Percentiles rank a stretch among this genome's conserved stretches.
phyloP scores from a whole-genome alignment of 1,284 basidiomycete genomes.

The Veloboletus limbatus region DNA sequence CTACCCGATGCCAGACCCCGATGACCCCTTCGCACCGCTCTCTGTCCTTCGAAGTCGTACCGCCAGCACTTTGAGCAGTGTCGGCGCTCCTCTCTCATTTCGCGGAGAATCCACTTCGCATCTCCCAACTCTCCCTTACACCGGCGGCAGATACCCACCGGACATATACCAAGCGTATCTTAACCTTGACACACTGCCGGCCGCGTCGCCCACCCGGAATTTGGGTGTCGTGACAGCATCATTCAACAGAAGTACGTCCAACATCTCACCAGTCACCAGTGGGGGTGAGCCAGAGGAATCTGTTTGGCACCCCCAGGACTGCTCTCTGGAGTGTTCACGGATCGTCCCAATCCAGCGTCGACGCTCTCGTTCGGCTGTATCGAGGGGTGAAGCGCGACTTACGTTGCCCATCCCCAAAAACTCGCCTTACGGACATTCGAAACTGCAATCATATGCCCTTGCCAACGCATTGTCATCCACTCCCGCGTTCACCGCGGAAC shows the following conservation, averaged over 20 bases:
- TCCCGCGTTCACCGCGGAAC: constrained; percentile 30
- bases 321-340: constrained; percentile 11
- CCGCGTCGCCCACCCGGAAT: constrained; percentile 12
- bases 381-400: constrained; percentile 30
- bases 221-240: constrained; percentile 19
- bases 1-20: constrained; percentile 33
- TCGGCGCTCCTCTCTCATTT: constrained; percentile 30
- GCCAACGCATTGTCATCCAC: constrained; percentile 28
- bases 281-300: constrained; percentile 14
- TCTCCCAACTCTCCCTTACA: constrained; percentile 31
- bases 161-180: constrained; percentile 32
- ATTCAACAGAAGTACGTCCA: constrained; percentile 22
- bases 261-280: constrained; percentile 15
- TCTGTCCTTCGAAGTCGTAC: constrained; percentile 34
- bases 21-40: constrained; percentile 34
- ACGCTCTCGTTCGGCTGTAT: constrained; percentile 34
- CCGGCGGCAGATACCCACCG: constrained; percentile 32
- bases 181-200: constrained; percentile 13
- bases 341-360: constrained; percentile 28
- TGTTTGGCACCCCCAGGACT: constrained; percentile 8
- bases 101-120: constrained; percentile 33
- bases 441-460: constrained; percentile 28
- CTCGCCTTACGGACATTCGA: constrained; percentile 34
- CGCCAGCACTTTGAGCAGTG: constrained; percentile 32
- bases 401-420: constrained; percentile 27